These are phyloP conservation scores for Ophiostoma sp. DNA, from an alignment of 2,329 filamentous ascomycete genomes.

Conservation along the genomic window DNA sequence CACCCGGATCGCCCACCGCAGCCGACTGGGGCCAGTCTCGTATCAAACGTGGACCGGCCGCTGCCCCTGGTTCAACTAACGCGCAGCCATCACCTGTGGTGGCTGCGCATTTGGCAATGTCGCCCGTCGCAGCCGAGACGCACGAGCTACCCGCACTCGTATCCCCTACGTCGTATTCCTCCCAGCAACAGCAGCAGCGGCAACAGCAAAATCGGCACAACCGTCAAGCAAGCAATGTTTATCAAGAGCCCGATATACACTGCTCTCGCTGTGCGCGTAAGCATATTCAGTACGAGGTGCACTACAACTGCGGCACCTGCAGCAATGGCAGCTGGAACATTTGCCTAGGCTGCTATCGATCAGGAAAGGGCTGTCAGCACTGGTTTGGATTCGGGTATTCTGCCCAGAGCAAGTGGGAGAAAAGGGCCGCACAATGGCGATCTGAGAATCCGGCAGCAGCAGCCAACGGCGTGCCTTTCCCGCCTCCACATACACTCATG, in stretches of 20 bases:
- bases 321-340: conserved; percentile 67
- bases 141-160: conserved; percentile 17
- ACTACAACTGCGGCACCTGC: conserved; percentile 76
- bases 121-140: conserved; percentile 20
- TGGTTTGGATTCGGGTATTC: conserved; percentile 83
- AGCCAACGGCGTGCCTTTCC: conserved; percentile 24
- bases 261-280: conserved; percentile 65
- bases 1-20: background rate
- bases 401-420: conserved; percentile 63
- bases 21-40: background rate
- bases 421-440: conserved; percentile 32
- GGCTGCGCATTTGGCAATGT: conserved; percentile 18
- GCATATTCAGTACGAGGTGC: conserved; percentile 77
- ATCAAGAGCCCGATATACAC: conserved; percentile 63
- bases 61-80: background rate
- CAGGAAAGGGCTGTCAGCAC: conserved; percentile 69
- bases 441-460: conserved; percentile 33
- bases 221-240: conserved; percentile 39
- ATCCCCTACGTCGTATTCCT: background rate
- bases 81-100: background rate
- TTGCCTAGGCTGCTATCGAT: conserved; percentile 74
- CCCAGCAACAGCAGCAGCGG: background rate
- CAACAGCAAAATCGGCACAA: background rate
- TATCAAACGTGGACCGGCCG: background rate
- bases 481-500: conserved; percentile 53